A percentile compares a stretch with the other conserved stretches of the same genome.
Conservation (phyloP, 495 filamentous ascomycete species). For the Daldinia vernicosa region DNA sequence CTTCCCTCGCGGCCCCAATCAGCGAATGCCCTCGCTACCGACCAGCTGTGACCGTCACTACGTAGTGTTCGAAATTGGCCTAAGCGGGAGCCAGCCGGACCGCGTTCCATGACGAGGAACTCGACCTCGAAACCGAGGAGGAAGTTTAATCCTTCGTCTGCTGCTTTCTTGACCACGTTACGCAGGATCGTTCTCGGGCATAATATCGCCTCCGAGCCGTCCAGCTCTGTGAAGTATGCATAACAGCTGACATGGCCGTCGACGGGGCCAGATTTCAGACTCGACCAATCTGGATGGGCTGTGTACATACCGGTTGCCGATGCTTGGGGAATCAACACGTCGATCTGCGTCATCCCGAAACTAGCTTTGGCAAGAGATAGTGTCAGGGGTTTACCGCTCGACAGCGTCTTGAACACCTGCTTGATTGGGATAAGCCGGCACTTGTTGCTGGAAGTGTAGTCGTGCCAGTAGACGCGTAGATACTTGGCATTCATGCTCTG, state of each 20-base stretch:
- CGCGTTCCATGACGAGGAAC: slow-evolving; percentile 71
- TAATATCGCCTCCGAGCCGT: slow-evolving; percentile 52
- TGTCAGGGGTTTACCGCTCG: slow-evolving; percentile 57
- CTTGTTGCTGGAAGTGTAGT: slow-evolving; percentile 76
- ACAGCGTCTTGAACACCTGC: slow-evolving; percentile 68
- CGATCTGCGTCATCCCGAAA: slow-evolving; percentile 67
- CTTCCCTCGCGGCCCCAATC: slow-evolving; percentile 46
- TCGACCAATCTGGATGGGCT: slow-evolving; percentile 68
- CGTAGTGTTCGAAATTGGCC: slow-evolving; percentile 44
- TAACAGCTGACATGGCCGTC: slow-evolving; percentile 67
- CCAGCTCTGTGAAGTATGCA: slow-evolving; percentile 65
- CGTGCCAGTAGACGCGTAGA: slow-evolving; percentile 79
- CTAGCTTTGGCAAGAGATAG: slow-evolving; percentile 65
- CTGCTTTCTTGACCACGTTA: slow-evolving; percentile 58
- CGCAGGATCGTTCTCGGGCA: slow-evolving; percentile 70
- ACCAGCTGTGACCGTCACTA: slow-evolving; percentile 70
- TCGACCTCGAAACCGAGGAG: slow-evolving; percentile 85
- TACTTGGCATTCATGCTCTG: slow-evolving; percentile 54
- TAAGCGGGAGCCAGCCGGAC: slow-evolving; percentile 24
- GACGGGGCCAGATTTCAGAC: slow-evolving; percentile 64
- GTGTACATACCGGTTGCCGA: slow-evolving; percentile 66
- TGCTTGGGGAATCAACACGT: slow-evolving; percentile 56
- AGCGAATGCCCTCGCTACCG: slow-evolving; percentile 63
- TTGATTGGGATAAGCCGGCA: slow-evolving; percentile 74
- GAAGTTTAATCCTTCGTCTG: slow-evolving; percentile 59